Base-by-base conservation (phyloP, 169 alveolate genomes). In the Neospora caninum region DNA sequence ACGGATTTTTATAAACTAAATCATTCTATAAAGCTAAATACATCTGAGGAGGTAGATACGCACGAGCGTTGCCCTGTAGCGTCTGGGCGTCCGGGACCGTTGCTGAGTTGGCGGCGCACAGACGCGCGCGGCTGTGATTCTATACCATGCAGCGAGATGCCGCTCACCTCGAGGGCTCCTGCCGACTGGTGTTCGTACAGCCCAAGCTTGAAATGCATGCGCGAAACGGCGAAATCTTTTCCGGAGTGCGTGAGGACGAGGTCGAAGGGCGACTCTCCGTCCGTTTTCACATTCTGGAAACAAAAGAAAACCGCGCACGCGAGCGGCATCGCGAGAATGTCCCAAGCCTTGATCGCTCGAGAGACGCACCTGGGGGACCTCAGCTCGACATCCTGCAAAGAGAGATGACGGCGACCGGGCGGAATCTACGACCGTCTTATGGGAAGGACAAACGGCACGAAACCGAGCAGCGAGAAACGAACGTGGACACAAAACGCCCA, bases 121-220 rank as follows among this genome's bases (percentile, higher is more conserved):
- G 58, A 49, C 22, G 58, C 58, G 13, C 58, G 13, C 58, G 58
- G 13, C 58, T n/a, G 13, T 7, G 58, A 49, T 4, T 4, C 58
- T 49, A 13, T 49, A 13, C 4, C 22, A 49, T 49, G 58, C 58
- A 4, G 22, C 22, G 13, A 49, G 13, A 13, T 4, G 58, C 13
- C 73, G n/a, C 73, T 96, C 31, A 97, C 98, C 93, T 96, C 96
- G 42, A 98, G 95, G 31, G 99, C 99, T 29, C 98, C 98, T n/a
- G 99, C 99, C 29, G 98, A 95, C 92, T 98, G 97, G 96, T 98
- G 99, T 94, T 97, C 98, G 94, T 98, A 97, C 41, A 97, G 94
- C 82, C 99, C 99, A 42, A 98, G 96, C 93, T 97, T 98, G 95
- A 98, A 98, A 93, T 98, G 99, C 99, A 98, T 98, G 83, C 97